phyloP scores from a whole-genome alignment of 129 eudicot species.

The Mikania micrantha region DNA sequence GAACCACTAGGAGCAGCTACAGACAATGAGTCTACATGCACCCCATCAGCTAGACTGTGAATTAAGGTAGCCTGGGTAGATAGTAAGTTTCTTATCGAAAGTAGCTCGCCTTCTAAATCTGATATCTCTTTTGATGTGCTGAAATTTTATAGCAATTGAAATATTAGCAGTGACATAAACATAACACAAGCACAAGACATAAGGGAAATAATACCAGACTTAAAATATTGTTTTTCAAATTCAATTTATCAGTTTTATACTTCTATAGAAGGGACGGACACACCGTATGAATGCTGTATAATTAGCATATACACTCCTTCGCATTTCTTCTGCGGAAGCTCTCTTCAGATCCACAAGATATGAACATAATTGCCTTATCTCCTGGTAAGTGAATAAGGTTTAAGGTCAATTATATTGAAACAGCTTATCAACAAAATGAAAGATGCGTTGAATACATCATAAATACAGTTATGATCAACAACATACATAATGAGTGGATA shows the following conservation, averaged over 20 bases:
- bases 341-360: constrained; percentile 89
- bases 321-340: constrained; percentile 99
- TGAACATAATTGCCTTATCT: constrained; percentile 89
- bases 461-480: not conserved
- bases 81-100: constrained; percentile 92
- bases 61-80: constrained; percentile 91
- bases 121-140: constrained; percentile 99
- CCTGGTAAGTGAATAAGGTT: constrained; percentile 49
- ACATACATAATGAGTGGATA: not conserved
- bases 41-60: constrained; percentile 94
- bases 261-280: constrained; percentile 31
- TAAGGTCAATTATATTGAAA: constrained; percentile 19
- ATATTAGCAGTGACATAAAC: constrained; percentile 9
- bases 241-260: not conserved
- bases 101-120: constrained; percentile 95
- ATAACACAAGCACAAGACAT: not conserved
- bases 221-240: not conserved
- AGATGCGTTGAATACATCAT: not conserved
- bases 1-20: constrained; percentile 49
- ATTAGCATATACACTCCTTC: constrained; percentile 97
- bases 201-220: not conserved
- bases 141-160: constrained; percentile 15
- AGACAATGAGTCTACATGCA: constrained; percentile 57
- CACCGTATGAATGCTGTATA: constrained; percentile 96
- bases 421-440: constrained; percentile 12